Conservation (phyloP, 345 rosid species). For the Capsella bursapastoris region DNA sequence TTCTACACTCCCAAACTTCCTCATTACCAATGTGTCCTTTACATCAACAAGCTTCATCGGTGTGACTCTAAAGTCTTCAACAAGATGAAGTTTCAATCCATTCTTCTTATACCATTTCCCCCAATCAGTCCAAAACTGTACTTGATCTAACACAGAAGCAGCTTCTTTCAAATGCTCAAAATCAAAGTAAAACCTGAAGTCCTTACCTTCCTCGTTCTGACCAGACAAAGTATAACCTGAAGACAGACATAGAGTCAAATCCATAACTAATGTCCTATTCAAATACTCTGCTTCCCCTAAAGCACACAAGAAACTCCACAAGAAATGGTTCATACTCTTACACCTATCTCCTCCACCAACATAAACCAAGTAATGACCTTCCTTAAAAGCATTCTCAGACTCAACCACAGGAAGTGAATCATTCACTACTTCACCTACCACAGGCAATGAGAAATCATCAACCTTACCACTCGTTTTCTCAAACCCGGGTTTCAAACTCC, state of each 20-base stretch:
- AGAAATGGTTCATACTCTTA: slow-evolving; percentile 92
- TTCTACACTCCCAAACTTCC: slow-evolving; percentile 88
- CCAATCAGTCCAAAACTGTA: slow-evolving; percentile 91
- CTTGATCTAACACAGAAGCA: slow-evolving; percentile 81
- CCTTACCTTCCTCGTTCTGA: slow-evolving; percentile 91
- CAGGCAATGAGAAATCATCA: slow-evolving; percentile 52
- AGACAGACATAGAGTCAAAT: slow-evolving; percentile 77
- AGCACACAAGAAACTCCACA: slow-evolving; percentile 97
- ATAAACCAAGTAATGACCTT: slow-evolving; percentile 74
- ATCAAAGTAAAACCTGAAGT: slow-evolving; percentile 92
- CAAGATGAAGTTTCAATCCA: slow-evolving; percentile 61
- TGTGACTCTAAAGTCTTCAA: slow-evolving; percentile 70
- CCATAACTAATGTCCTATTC: slow-evolving; percentile 90
- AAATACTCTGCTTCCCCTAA: slow-evolving; percentile 92
- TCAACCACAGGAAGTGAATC: slow-evolving; percentile 73
- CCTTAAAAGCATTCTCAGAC: slow-evolving; percentile 74
- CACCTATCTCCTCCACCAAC: slow-evolving; percentile 86
- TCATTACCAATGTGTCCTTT: slow-evolving; percentile 74
- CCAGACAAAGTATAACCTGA: slow-evolving; percentile 71
- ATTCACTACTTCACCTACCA: slow-evolving; percentile 77
- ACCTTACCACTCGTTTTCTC: slow-evolving; percentile 49
- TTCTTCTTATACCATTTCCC: slow-evolving; percentile 67
- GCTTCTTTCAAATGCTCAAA: slow-evolving; percentile 91
- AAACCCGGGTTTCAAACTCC: slow-evolving; percentile 69
- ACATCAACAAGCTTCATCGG: slow-evolving; percentile 73